Conservation (phyloP, 768 basidiomycete genomes). For the Cubamyces lactineus region DNA sequence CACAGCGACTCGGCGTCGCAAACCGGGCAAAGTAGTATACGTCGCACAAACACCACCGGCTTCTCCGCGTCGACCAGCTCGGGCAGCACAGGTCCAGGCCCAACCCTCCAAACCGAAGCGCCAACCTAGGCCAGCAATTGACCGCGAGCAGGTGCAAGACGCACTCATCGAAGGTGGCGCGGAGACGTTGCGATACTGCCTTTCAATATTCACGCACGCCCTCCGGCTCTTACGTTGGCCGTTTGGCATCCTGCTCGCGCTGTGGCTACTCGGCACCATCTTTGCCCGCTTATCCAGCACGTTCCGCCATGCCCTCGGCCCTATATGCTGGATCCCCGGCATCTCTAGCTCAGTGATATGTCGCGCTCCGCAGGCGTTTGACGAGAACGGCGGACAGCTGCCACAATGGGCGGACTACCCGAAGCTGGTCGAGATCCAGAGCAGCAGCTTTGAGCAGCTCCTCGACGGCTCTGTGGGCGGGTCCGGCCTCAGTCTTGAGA, state of each 20-base stretch:
- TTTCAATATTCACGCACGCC: conserved; percentile 52
- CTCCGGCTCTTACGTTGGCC: conserved; percentile 57
- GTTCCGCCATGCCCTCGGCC: conserved; percentile 52
- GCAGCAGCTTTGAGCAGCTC: conserved; percentile 63
- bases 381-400: background rate
- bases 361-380: conserved; percentile 21
- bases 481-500: conserved; percentile 62
- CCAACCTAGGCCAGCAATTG: conserved; percentile 30
- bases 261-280: conserved; percentile 54
- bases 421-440: conserved; percentile 60
- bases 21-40: conserved; percentile 19
- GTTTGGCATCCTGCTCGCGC: conserved; percentile 53
- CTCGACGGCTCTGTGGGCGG: conserved; percentile 61
- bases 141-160: conserved; percentile 26
- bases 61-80: background rate
- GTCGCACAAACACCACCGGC: conserved; percentile 36
- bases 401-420: conserved; percentile 64
- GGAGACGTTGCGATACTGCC: conserved; percentile 42
- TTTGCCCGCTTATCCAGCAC: conserved; percentile 44
- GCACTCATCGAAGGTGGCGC: conserved; percentile 21
- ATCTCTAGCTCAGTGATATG: conserved; percentile 55
- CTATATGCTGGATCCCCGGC: conserved; percentile 65
- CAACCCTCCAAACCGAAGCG: conserved; percentile 24
- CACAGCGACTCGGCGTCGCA: conserved; percentile 11
- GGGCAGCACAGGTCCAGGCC: background rate